phyloP scores from a whole-genome alignment of 2,329 filamentous ascomycete species.

The Aspergillus pseudoglaucus region DNA sequence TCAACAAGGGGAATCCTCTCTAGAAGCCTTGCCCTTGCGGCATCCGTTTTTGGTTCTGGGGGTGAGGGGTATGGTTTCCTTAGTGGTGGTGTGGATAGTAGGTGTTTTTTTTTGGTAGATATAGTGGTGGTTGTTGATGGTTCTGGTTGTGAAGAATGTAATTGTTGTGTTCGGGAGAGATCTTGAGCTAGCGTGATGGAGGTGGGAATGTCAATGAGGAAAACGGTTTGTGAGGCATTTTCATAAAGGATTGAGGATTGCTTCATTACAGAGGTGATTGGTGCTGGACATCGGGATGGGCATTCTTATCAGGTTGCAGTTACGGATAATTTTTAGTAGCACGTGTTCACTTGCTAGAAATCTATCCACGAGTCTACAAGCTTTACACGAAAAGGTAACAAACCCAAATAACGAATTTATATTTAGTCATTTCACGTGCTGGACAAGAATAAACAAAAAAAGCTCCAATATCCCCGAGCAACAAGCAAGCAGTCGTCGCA shows the following conservation, averaged over 20 bases:
- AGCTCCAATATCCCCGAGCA: background rate
- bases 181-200: constrained; percentile 52
- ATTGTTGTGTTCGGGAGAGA: constrained; percentile 9
- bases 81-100: constrained; percentile 44
- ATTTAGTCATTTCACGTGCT: background rate
- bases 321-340: background rate
- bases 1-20: constrained; percentile 27
- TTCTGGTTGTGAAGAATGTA: background rate
- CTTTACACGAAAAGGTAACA: background rate
- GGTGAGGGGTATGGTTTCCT: constrained; percentile 42
- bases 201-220: constrained; percentile 52
- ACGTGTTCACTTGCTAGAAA: background rate
- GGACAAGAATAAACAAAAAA: constrained; percentile 3
- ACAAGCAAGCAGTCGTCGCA: constrained; percentile 2
- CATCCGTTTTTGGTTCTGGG: constrained; percentile 45
- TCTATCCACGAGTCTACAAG: too few species aligned
- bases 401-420: constrained; percentile 3
- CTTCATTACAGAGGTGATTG: constrained; percentile 2
- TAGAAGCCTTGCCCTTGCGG: constrained; percentile 37
- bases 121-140: background rate
- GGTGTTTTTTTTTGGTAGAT: constrained; percentile 6
- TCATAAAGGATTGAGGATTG: constrained; percentile 45
- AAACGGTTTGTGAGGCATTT: constrained; percentile 38
- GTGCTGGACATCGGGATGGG: background rate
- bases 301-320: background rate